Percentiles rank a stretch among this genome's conserved stretches.
Conservation (phyloP, 495 filamentous ascomycete species). For the Polyplosphaeria fusca region DNA sequence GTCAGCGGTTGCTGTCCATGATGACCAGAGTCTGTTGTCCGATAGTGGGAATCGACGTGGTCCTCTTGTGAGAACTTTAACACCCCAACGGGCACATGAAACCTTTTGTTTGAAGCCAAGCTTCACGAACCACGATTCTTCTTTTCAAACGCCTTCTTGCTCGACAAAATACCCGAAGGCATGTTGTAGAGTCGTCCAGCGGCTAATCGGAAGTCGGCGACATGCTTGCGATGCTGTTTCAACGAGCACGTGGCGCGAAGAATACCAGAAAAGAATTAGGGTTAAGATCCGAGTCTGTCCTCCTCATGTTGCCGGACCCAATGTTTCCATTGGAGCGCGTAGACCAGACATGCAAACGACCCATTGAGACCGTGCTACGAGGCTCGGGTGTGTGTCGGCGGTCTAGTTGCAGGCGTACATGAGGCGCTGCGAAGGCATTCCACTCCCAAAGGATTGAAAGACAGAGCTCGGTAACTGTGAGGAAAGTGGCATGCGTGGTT, state of each 20-base stretch:
- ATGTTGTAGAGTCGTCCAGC: constrained; percentile 26
- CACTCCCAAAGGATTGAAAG: constrained; percentile 53
- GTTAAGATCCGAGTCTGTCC: constrained; percentile 74
- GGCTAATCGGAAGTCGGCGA: constrained; percentile 48
- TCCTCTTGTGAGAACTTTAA: constrained; percentile 39
- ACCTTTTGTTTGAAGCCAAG: constrained; percentile 26
- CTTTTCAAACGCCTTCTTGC: constrained; percentile 40
- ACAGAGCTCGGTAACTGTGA: constrained; percentile 62
- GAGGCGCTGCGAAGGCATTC: constrained; percentile 55
- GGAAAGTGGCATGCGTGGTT: constrained; percentile 60
- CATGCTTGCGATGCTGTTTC: constrained; percentile 50
- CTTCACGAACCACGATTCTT: constrained; percentile 43
- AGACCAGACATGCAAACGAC: constrained; percentile 29
- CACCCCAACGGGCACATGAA: constrained; percentile 40
- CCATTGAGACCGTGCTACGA: constrained; percentile 49
- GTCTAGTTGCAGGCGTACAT: constrained; percentile 35
- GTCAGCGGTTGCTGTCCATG: constrained; percentile 36
- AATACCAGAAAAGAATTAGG: constrained; percentile 64
- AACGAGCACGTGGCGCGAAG: constrained; percentile 46
- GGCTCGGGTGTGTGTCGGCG: constrained; percentile 41
- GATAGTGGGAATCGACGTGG: constrained; percentile 39
- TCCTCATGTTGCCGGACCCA: constrained; percentile 42
- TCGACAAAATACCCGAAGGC: constrained; percentile 17
- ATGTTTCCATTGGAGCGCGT: constrained; percentile 35
- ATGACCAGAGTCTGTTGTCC: constrained; percentile 42